These are phyloP conservation scores for Tetrapyrgos nigripes DNA, from an alignment of 1,284 basidiomycete species.

Conservation along the genomic window DNA sequence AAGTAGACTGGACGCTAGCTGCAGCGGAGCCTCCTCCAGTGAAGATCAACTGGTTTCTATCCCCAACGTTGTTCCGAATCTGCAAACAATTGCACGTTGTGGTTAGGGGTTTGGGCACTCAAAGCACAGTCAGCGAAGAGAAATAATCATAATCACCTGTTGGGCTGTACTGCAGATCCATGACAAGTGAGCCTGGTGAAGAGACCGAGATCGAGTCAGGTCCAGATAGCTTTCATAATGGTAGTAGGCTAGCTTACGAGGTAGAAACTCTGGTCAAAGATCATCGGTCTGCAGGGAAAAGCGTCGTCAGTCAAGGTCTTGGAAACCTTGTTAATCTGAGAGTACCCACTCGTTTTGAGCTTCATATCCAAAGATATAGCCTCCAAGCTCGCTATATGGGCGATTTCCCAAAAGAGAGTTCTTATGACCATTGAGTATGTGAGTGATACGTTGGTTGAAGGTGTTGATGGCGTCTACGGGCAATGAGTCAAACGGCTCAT, in stretches of 20 bases:
- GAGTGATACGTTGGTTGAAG: conserved; percentile 38
- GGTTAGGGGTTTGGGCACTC: background rate
- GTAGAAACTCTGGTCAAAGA: conserved; percentile 30
- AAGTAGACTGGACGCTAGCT: conserved; percentile 20
- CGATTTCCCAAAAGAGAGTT: conserved; percentile 43
- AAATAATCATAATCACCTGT: conserved; percentile 17
- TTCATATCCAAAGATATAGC: conserved; percentile 52
- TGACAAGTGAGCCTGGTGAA: conserved; percentile 21
- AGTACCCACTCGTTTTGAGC: conserved; percentile 34
- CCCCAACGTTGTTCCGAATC: conserved; percentile 34
- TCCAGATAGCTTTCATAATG: background rate
- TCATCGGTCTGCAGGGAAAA: conserved; percentile 24
- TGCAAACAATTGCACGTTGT: conserved; percentile 12
- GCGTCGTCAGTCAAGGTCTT: no score
- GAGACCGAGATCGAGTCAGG: background rate
- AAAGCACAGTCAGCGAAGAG: background rate
- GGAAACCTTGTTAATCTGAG: no score
- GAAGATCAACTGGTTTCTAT: conserved; percentile 29
- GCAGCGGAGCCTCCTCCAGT: conserved; percentile 28
- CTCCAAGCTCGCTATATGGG: conserved; percentile 49
- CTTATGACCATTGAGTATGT: conserved; percentile 44
- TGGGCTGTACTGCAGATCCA: conserved; percentile 26
- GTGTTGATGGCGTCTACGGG: conserved; percentile 24
- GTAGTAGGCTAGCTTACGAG: background rate
- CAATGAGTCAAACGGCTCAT: background rate